Conservation (phyloP, 257 asterid species). For the Echium plantagineum region DNA sequence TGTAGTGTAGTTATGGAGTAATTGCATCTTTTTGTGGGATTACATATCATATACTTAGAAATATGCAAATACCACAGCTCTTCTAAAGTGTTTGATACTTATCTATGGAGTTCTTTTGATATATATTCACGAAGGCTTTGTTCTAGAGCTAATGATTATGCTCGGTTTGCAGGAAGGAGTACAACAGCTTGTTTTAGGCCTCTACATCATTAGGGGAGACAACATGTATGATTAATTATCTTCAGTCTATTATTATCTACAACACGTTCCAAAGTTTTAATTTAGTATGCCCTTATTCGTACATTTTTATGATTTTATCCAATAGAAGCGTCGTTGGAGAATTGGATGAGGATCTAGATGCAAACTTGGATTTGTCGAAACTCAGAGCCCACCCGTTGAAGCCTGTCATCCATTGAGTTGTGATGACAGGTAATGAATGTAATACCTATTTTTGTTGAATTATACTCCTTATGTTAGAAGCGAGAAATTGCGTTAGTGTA, state of each 20-base stretch:
- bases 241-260: not conserved
- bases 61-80: not conserved
- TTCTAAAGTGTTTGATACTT: not conserved
- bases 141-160: not conserved
- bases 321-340: conserved; percentile 90
- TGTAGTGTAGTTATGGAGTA: not conserved
- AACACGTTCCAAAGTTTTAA: not conserved
- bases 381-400: conserved; percentile 93
- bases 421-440: conserved; percentile 3
- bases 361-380: conserved; percentile 71
- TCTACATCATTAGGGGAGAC: conserved; percentile 94
- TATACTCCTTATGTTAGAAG: not conserved
- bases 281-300: not conserved
- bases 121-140: not conserved
- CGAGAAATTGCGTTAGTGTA: not conserved
- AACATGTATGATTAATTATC: conserved; percentile 50
- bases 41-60: not conserved
- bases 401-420: conserved; percentile 71
- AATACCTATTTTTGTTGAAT: conserved; percentile 1
- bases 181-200: conserved; percentile 94
- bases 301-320: conserved; percentile 1
- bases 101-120: not conserved
- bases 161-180: conserved; percentile 74
- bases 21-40: no score
- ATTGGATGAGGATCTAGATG: conserved; percentile 87